Base-by-base conservation (phyloP, 2,329 filamentous ascomycete genomes). In the Xylariaceae sp. region DNA sequence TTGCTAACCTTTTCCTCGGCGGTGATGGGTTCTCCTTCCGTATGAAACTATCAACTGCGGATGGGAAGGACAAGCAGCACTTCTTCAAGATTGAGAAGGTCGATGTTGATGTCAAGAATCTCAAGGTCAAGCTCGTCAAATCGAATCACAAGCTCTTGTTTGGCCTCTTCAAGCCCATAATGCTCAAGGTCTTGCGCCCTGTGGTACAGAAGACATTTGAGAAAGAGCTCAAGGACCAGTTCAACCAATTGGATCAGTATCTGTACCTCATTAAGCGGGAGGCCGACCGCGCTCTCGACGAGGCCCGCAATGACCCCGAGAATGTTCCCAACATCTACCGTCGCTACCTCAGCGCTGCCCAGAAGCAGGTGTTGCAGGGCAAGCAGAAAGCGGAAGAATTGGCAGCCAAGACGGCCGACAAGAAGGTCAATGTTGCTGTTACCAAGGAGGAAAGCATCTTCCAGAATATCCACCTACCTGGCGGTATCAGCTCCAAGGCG, bases 1-100 rank as follows among this genome's bases (percentile, higher is more conserved):
- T 98, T 28, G 87, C 90, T 77, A 93, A 98, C 72, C 87, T 99
- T 68, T 86, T 92, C 70, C 84, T 99, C 52, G 91, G 90, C 23
- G 95, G 93, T 28, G 85, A 89, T 39, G 95, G 95, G 31, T 88
- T 99, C 73, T 90, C 89, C 69, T 96, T 98, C 84, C 93, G 92
- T 76, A 86, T 98, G 71, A 91, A 92, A 72, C 83, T 96, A 66
- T 91, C 93, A 54, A 93, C 88, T 43, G 88, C 91, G 2, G 87
- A 94, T 49, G 85, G 88, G 71, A 82, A 80, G 17, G 92, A 96
- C 69, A 79, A 81, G 24, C 86, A 90, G 68, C 87, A 95, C 74
- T 95, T 96, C 78, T 94, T 98, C 85, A 97, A 96, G 84, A 84
- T 98, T 59, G 92, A 96, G 71, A 93, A 90, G 74, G 89, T 96